Evolutionary conservation across 768 basidiomycete species (phyloP).

Genomic region (Postia placenta): DNA sequence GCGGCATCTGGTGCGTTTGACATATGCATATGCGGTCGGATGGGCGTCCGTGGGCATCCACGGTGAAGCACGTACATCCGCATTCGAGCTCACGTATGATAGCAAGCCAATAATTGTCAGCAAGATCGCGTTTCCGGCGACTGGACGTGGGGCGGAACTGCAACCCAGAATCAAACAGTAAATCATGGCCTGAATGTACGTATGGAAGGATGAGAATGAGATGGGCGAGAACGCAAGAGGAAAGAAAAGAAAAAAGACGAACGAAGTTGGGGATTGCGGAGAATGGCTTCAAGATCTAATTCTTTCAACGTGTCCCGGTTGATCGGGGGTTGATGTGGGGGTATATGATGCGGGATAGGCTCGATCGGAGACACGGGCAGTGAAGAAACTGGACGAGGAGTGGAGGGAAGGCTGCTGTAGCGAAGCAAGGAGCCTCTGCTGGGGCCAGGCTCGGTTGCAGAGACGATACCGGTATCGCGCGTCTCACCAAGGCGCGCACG

Average conservation of each 20-base stretch:
- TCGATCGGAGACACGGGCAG: constrained; percentile 32
- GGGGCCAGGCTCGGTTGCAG: constrained; percentile 22
- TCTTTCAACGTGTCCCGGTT: constrained; percentile 80
- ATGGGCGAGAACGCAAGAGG: constrained; percentile 7
- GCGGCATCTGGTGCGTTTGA: constrained; percentile 17
- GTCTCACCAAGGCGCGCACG: constrained; percentile 25
- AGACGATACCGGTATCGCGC: constrained; percentile 24
- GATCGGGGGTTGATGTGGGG: constrained; percentile 67
- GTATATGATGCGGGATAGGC: constrained; percentile 49
- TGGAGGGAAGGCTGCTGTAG: constrained; percentile 12
- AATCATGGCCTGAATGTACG: constrained; percentile 63
- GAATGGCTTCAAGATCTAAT: constrained; percentile 78
- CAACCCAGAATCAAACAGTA: constrained; percentile 80
- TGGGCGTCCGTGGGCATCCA: constrained; percentile 51
- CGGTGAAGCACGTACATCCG: constrained; percentile 82
- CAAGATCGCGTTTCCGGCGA: constrained; percentile 62
- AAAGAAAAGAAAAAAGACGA: constrained; percentile 31
- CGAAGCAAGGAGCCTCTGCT: constrained; percentile 16
- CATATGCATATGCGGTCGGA: constrained; percentile 39
- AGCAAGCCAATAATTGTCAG: constrained; percentile 83
- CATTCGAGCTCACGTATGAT: constrained; percentile 69
- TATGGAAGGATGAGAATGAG: constrained; percentile 8
- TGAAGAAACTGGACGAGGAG: constrained; percentile 19
- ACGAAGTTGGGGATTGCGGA: constrained; percentile 90
- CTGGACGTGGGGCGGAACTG: constrained; percentile 78